Conservation (phyloP, 2,329 filamentous ascomycete genomes). For the Colletotrichum sojae region DNA sequence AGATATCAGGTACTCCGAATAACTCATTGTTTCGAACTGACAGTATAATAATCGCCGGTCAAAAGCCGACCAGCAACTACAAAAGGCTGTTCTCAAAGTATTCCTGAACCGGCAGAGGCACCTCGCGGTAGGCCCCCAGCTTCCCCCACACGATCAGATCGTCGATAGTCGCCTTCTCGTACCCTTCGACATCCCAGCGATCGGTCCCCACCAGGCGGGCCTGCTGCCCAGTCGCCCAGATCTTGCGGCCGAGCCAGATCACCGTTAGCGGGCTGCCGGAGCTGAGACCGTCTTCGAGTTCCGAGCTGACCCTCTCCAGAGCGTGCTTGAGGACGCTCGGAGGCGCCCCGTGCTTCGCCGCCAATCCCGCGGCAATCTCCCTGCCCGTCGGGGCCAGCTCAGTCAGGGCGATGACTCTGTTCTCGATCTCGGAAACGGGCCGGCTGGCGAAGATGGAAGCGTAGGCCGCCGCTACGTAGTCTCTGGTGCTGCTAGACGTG, state of each 20-base stretch:
- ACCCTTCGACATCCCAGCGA: conserved; percentile 47
- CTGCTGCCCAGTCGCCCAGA: conserved; percentile 45
- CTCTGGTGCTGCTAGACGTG: conserved; percentile 42
- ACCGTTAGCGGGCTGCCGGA: conserved; percentile 42
- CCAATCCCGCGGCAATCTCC: conserved; percentile 43
- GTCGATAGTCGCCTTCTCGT: conserved; percentile 44
- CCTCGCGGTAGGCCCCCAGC: conserved; percentile 44
- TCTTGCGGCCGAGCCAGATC: conserved; percentile 48
- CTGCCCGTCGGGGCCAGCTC: conserved; percentile 46
- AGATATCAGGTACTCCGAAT: too few species aligned
- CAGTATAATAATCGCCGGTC: too few species aligned
- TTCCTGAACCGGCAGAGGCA: conserved; percentile 42
- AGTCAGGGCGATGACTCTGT: conserved; percentile 43
- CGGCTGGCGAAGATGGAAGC: conserved; percentile 47
- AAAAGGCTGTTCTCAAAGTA: neutral
- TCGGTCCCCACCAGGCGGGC: conserved; percentile 42
- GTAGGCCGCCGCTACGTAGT: conserved; percentile 48
- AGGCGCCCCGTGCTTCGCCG: conserved; percentile 42
- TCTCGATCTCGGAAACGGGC: conserved; percentile 42
- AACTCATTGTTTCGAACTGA: too few species aligned
- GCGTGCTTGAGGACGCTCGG: conserved; percentile 41
- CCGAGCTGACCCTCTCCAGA: conserved; percentile 44
- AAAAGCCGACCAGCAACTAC: too few species aligned
- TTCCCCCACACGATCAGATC: conserved; percentile 43
- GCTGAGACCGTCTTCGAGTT: conserved; percentile 43